phyloP scores from a whole-genome alignment of 2,329 filamentous ascomycete genomes.

The Penicillium decumbens region DNA sequence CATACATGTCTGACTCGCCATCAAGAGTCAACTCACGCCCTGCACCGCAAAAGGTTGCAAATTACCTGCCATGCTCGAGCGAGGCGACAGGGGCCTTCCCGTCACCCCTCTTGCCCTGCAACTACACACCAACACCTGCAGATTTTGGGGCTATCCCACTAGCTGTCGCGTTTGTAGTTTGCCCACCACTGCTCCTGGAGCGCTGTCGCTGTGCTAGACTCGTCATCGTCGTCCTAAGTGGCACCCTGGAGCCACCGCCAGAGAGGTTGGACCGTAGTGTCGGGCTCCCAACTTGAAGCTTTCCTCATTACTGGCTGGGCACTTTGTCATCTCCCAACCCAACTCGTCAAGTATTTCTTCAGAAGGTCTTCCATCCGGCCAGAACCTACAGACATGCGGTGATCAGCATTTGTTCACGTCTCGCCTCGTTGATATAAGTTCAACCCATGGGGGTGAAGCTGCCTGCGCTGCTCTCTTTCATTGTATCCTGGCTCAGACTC shows the following conservation, averaged over 20 bases:
- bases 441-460: constrained; percentile 17
- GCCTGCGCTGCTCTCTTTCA: constrained; percentile 5
- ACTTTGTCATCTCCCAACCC: constrained; percentile 14
- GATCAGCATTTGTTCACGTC: constrained; percentile 14
- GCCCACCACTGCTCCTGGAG: constrained; percentile 11
- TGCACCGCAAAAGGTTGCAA: constrained; percentile 18
- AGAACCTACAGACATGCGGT: constrained; percentile 19
- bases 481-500: constrained; percentile 2
- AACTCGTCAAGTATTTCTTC: constrained; percentile 9
- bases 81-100: constrained; percentile 5
- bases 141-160: constrained; percentile 8
- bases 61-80: not conserved
- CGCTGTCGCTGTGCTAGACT: constrained; percentile 16
- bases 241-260: constrained; percentile 15
- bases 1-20: constrained; percentile 10
- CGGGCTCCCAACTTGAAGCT: constrained; percentile 19
- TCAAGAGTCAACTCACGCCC: constrained; percentile 13
- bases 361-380: constrained; percentile 20
- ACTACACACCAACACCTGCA: constrained; percentile 15
- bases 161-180: constrained; percentile 13
- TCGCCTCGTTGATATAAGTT: constrained; percentile 23
- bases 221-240: constrained; percentile 11
- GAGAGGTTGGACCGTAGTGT: constrained; percentile 29
- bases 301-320: constrained; percentile 12
- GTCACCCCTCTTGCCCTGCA: constrained; percentile 16